These are phyloP conservation scores for Penicillium sp. DNA, from an alignment of 2,329 filamentous ascomycete species.

Conservation along the genomic window DNA sequence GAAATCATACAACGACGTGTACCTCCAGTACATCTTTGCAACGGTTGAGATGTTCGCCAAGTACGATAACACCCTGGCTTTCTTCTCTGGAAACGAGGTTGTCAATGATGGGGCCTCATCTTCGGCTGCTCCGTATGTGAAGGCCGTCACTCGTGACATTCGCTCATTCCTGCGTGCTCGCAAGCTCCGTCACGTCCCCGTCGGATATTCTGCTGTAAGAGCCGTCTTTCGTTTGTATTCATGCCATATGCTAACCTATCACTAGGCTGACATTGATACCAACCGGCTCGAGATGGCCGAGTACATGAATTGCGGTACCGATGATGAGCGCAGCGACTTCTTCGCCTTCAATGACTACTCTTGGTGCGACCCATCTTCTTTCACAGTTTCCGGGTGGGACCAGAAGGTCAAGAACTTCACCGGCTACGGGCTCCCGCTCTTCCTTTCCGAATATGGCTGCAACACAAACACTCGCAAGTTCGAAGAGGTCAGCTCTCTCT, in stretches of 20 bases:
- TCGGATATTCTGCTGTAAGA: conserved; percentile 63
- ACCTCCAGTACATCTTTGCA: conserved; percentile 83
- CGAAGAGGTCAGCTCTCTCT: conserved; percentile 74
- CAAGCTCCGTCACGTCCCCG: conserved; percentile 66
- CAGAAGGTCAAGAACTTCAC: conserved; percentile 85
- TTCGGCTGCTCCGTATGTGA: conserved; percentile 69
- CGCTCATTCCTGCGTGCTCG: conserved; percentile 66
- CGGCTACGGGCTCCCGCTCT: conserved; percentile 84
- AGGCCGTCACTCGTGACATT: conserved; percentile 76
- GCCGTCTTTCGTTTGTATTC: not conserved
- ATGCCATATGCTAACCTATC: not conserved
- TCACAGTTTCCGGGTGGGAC: conserved; percentile 74
- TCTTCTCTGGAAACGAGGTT: conserved; percentile 81
- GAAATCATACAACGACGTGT: conserved; percentile 80
- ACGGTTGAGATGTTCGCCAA: conserved; percentile 81
- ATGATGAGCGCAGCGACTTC: conserved; percentile 83
- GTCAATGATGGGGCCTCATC: conserved; percentile 70
- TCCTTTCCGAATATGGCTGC: conserved; percentile 95
- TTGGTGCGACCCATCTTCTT: conserved; percentile 76
- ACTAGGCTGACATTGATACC: conserved; percentile 70
- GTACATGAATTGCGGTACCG: conserved; percentile 91
- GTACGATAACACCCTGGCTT: conserved; percentile 84
- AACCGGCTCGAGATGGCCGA: conserved; percentile 84
- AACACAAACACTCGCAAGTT: conserved; percentile 79
- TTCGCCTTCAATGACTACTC: conserved; percentile 86